Percentiles rank a stretch among this genome's conserved stretches.
Evolutionary conservation across 73 alveolate genomes (phyloP).

Genomic region (Paramecium octaurelia): DNA sequence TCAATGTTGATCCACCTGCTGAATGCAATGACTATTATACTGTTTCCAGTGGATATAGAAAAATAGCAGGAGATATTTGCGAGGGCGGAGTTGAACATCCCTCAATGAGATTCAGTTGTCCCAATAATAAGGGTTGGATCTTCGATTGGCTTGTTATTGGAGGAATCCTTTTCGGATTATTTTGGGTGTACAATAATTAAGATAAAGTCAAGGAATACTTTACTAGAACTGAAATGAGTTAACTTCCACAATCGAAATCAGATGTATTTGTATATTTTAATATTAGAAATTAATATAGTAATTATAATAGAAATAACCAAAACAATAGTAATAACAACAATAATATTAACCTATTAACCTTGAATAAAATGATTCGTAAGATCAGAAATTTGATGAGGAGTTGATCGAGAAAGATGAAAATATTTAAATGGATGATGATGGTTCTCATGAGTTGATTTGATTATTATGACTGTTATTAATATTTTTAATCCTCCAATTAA

Average conservation of each 20-base stretch:
- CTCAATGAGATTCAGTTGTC: constrained; percentile 70
- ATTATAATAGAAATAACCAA: neutral
- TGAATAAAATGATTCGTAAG: neutral
- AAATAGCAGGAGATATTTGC: constrained; percentile 87
- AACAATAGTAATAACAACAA: neutral
- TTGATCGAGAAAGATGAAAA: neutral
- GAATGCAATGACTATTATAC: constrained; percentile 66
- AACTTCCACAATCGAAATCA: neutral
- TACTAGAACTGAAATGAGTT: neutral
- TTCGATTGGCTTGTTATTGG: neutral
- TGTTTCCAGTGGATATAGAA: constrained; percentile 83
- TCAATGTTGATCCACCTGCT: constrained; percentile 26
- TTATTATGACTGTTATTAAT: neutral
- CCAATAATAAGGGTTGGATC: constrained; percentile 4
- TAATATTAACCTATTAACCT: neutral
- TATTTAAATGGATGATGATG: neutral
- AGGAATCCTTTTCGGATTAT: neutral
- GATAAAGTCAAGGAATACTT: neutral
- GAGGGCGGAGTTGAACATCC: constrained; percentile 82
- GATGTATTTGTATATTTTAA: neutral
- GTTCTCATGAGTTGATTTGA: constrained; percentile 11
- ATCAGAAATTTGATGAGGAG: constrained; percentile 14
- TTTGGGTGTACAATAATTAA: constrained; percentile 1
- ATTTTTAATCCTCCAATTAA: neutral
- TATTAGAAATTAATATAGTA: neutral